phyloP scores from a whole-genome alignment of 2,329 filamentous ascomycete genomes.

The Fusarium vanettenii region DNA sequence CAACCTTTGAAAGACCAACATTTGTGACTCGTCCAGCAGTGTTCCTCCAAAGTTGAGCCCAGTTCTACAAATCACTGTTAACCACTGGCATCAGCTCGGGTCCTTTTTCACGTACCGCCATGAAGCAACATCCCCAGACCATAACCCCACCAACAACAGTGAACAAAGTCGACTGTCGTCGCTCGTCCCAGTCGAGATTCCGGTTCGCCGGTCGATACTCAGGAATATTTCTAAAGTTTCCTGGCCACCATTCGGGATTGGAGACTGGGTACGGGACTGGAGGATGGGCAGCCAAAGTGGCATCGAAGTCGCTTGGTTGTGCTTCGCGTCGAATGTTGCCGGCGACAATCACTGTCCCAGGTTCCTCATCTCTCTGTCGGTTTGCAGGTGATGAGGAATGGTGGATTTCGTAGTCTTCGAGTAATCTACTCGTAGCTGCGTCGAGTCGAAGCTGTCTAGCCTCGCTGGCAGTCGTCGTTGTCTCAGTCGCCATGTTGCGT shows the following conservation, averaged over 20 bases:
- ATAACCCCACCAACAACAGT: neutral
- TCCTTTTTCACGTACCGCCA: neutral
- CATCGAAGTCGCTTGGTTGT: conserved; percentile 1
- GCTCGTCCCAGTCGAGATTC: neutral
- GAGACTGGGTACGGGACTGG: conserved; percentile 5
- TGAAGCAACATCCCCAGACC: neutral
- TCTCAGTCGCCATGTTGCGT: neutral
- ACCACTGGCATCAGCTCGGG: no score
- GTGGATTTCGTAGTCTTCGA: conserved; percentile 10
- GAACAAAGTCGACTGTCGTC: neutral
- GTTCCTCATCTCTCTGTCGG: neutral
- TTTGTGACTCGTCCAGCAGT: neutral
- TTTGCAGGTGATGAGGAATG: neutral
- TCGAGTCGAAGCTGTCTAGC: neutral
- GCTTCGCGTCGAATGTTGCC: neutral
- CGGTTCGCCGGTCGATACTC: neutral
- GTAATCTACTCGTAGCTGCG: neutral
- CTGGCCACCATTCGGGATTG: neutral
- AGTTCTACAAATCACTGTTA: neutral
- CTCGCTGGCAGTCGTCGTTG: neutral
- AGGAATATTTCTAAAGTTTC: neutral
- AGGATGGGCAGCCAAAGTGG: neutral
- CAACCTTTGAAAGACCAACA: neutral
- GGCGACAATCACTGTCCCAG: neutral
- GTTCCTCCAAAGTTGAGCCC: neutral